phyloP scores from a whole-genome alignment of 2,329 filamentous ascomycete genomes.

The Penicillium oxalicum region DNA sequence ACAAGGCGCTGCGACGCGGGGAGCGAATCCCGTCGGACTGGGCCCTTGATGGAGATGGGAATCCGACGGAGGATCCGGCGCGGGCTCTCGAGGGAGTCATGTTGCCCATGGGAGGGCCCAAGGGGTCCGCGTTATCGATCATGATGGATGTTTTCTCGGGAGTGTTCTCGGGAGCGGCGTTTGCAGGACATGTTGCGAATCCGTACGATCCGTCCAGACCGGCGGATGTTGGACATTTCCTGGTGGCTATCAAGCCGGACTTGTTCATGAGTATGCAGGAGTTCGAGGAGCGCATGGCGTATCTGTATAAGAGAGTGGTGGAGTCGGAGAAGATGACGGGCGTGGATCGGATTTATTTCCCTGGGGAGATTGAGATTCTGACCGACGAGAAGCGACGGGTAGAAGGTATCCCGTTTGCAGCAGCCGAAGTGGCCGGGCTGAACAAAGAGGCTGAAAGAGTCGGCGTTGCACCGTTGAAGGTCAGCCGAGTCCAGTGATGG shows the following conservation, averaged over 20 bases:
- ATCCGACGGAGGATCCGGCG: conserved; percentile 64
- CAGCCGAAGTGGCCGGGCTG: conserved; percentile 16
- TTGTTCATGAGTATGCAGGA: conserved; percentile 66
- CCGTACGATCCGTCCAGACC: conserved; percentile 67
- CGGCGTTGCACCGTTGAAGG: conserved; percentile 13
- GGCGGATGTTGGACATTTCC: conserved; percentile 68
- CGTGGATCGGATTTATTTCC: conserved; percentile 53
- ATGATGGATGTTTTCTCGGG: conserved; percentile 92
- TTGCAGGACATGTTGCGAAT: conserved; percentile 68
- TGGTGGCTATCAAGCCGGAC: conserved; percentile 66
- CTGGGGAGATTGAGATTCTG: conserved; percentile 52
- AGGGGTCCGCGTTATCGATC: conserved; percentile 68
- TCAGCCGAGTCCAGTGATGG: neutral
- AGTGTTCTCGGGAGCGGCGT: conserved; percentile 67
- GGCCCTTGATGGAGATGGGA: conserved; percentile 67
- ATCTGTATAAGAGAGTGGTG: conserved; percentile 51
- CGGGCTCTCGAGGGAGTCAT: conserved; percentile 70
- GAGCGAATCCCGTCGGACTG: conserved; percentile 51
- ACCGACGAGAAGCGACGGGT: conserved; percentile 36
- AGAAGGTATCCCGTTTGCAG: conserved; percentile 20
- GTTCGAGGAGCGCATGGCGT: conserved; percentile 57
- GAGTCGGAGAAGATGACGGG: conserved; percentile 49
- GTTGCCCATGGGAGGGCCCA: conserved; percentile 80
- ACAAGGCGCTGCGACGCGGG: conserved; percentile 39
- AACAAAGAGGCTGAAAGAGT: conserved; percentile 19